Evolutionary conservation across 768 basidiomycete genomes (phyloP), one percentile per base, ranked within the genome.

Genomic region (Amanita rubescens): DNA sequence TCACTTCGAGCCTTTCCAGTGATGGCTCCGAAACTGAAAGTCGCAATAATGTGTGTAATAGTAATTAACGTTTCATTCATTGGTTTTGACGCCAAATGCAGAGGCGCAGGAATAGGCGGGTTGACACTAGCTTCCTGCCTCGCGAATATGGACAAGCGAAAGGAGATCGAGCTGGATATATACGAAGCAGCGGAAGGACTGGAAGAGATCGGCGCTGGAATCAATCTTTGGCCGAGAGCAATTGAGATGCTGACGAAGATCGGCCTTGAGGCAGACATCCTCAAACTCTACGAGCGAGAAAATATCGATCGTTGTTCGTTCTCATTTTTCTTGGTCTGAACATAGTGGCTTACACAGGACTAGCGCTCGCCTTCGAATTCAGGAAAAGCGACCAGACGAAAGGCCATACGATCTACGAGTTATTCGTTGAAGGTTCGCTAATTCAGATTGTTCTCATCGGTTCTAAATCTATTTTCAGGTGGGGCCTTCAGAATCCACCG

Each of bases 141-240:
- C 8, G 27, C 76, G 20, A 73, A 71, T n/a, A 59, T 79, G 41
- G 72, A 76, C 6, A 69, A 63, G 55, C 78, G 75, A 60, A 72
- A 73, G 2, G 75, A 82, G 55, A 79, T 84, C 24, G 75, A 81
- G 30, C 71, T 83, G 35, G 73, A 77, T 49, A 64, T 84, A 22
- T 84, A 75, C 54, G 82, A 85, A 67, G 73, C 70, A 11, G 75
- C 80, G 25, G 59, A 62, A 39, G 64, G 73, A 49, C 72, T 82
- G 39, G 65, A 71, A 20, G 82, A 82, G 63, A 38, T 82, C 22
- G 82, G 82, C n/a, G 81, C 81, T 15, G 82, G 82, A n/a, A 72
- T 84, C 50, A 79, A 78, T 3, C 60, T 83, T 8, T 82, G 73
- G 58, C 71, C 71, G 22, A 75, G 80, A 70, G 64, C 59, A 67